These are phyloP conservation scores for Pharus latifolius DNA, from an alignment of 176 grass and related monocot genomes.

Conservation along the genomic window DNA sequence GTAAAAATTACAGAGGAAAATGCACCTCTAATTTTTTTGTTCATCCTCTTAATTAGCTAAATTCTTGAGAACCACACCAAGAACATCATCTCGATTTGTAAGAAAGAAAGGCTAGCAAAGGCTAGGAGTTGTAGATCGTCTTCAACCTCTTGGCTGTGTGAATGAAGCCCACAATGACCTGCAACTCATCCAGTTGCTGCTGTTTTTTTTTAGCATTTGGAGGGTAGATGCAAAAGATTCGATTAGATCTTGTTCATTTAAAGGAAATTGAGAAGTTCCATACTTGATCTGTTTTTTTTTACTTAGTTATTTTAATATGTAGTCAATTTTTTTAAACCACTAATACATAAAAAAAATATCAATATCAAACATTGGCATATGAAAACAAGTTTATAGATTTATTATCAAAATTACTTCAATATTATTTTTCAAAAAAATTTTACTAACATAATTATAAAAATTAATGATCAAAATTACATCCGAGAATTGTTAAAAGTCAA, in stretches of 20 bases:
- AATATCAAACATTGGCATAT: too few relatives aligned
- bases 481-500: not conserved
- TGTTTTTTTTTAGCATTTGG: constrained; percentile 29
- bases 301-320: too few relatives aligned
- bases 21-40: constrained; percentile 16
- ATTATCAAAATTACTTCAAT: too few relatives aligned
- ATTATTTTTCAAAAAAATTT: too few relatives aligned
- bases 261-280: not conserved
- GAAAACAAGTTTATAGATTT: too few relatives aligned
- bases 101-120: not conserved
- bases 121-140: constrained; percentile 30
- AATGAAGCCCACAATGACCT: constrained; percentile 69
- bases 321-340: too few relatives aligned
- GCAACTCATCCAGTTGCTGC: constrained; percentile 73
- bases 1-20: constrained; percentile 26
- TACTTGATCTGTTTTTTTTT: too few relatives aligned
- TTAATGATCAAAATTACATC: too few relatives aligned
- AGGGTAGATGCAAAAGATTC: not conserved
- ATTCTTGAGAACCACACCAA: not conserved
- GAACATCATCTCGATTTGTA: not conserved
- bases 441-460: too few relatives aligned
- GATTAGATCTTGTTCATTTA: not conserved
- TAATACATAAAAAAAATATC: too few relatives aligned
- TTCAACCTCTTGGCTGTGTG: constrained; percentile 58
- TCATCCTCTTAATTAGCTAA: not conserved